Percentiles rank a stretch among this genome's conserved stretches.
Conservation (phyloP, 2,329 filamentous ascomycete genomes). For the Amauroascus verrucosus region DNA sequence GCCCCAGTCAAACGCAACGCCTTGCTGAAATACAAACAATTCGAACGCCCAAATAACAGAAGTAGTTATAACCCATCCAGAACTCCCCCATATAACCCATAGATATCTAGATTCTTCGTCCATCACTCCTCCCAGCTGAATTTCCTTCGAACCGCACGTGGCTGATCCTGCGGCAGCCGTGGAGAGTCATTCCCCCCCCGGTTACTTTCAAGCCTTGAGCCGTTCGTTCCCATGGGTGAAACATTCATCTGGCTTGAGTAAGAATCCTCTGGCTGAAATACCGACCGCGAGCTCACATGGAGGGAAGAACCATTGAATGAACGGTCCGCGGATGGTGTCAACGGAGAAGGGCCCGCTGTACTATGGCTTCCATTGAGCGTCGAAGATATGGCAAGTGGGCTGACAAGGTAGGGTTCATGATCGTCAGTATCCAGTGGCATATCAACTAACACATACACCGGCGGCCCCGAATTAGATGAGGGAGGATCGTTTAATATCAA, state of each 20-base stretch:
- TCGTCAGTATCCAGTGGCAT: neutral
- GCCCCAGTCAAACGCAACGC: neutral
- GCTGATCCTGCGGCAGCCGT: neutral
- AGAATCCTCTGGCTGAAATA: neutral
- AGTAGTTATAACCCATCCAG: neutral
- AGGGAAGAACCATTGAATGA: constrained; percentile 8
- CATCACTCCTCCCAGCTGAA: constrained; percentile 15
- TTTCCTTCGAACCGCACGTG: constrained; percentile 7
- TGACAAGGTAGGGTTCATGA: constrained; percentile 7
- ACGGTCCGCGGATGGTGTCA: constrained; percentile 6
- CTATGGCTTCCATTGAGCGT: constrained; percentile 5
- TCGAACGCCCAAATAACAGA: neutral
- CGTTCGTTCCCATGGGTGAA: neutral
- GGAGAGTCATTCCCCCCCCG: neutral
- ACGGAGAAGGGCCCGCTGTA: constrained; percentile 10
- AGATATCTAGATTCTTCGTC: neutral
- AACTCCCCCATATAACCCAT: no score
- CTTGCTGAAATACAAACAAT: neutral
- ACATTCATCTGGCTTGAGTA: neutral
- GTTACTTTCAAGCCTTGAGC: neutral
- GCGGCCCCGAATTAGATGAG: neutral
- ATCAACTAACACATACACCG: constrained; percentile 1
- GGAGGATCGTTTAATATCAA: neutral
- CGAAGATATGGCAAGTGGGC: constrained; percentile 10
- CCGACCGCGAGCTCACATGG: neutral